Conservation (phyloP, 176 grass and related monocot species). For the Carex cristatella region DNA sequence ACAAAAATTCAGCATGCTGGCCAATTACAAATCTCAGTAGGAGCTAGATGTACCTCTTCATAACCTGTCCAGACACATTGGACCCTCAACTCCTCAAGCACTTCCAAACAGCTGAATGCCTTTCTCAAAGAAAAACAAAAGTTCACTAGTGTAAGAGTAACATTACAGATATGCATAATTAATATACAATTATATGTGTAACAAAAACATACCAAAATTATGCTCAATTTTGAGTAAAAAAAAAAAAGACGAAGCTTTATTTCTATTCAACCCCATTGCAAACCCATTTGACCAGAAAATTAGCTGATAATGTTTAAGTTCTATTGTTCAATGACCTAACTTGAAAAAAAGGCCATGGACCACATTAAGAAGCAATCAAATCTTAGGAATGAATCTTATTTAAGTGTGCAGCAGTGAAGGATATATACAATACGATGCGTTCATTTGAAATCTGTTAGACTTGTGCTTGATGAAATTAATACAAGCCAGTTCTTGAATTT, state of each 20-base stretch:
- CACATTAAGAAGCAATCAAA: not conserved
- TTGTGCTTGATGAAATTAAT: not conserved
- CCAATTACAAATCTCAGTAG: not conserved
- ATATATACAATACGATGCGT: too few species aligned
- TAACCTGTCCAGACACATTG: constrained; percentile 69
- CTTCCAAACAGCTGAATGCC: constrained; percentile 42
- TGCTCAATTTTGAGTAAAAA: constrained; percentile 38
- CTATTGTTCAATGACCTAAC: not conserved
- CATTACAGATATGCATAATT: not conserved
- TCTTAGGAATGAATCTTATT: not conserved
- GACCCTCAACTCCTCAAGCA: constrained; percentile 76
- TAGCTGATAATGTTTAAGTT: not conserved
- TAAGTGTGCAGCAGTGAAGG: not conserved
- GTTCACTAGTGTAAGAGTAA: constrained; percentile 4
- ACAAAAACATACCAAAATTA: constrained; percentile 9
- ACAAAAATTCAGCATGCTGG: not conserved
- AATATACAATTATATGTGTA: not conserved
- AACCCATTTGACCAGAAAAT: constrained; percentile 37
- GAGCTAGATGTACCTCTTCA: constrained; percentile 29
- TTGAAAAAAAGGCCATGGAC: not conserved
- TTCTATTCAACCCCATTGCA: constrained; percentile 46
- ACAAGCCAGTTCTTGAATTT: too few species aligned
- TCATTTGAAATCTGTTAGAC: too few species aligned
- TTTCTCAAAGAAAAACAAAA: constrained; percentile 32
- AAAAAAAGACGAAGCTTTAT: constrained; percentile 32